Evolutionary conservation across 2,329 filamentous ascomycete genomes (phyloP), one percentile per base, ranked within the genome.

Genomic region (Ascochyta fabae): DNA sequence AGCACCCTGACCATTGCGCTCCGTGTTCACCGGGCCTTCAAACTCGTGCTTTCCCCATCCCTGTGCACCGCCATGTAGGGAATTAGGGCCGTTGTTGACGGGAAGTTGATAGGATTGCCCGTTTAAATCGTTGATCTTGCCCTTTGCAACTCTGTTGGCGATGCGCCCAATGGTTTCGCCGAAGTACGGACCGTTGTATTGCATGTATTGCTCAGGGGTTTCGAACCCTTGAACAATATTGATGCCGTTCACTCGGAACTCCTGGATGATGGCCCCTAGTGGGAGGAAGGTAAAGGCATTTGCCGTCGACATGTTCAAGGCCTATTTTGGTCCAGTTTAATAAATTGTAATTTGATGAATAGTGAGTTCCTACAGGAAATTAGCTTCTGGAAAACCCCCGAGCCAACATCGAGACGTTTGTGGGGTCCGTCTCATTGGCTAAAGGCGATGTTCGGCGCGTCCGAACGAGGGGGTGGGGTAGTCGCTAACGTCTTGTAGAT

Each of bases 201-300:
- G 78, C 62, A 84, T 84, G 79, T 97, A 97, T 58, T 88, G 85
- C 40, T 89, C 86, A 48, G 89, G 84, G 13, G 83, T 87, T 16
- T 90, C 85, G 79, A 97, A 97, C 48, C 88, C 88, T 65, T 95
- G 90, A 22, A 97, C 93, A 63, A 99, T 95, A 79, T 97, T 95
- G 72, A 85, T 80, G 61, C 86, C 89, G 56, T 84, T 89, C 65
- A 98, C 84, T 43, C 82, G 84, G 80, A 97, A 88, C 70, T 90
- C 85, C 74, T 97, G 88, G 72, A 95, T 88, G 72, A 91, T 90
- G 67, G 89, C 90, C 60, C 90, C 90, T 46, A 91, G 82, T 23
- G 90, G 87, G 59, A 94, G 80, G 77, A 94, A 91, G 39, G 82
- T 80, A 52, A 74, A 74, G n/a, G 71, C 71, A 33, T 70, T 66